A percentile compares a stretch with the other conserved stretches of the same genome.
These are phyloP conservation scores for Sporothrix humicola DNA, from an alignment of 2,329 filamentous ascomycete genomes.

Conservation along the genomic window DNA sequence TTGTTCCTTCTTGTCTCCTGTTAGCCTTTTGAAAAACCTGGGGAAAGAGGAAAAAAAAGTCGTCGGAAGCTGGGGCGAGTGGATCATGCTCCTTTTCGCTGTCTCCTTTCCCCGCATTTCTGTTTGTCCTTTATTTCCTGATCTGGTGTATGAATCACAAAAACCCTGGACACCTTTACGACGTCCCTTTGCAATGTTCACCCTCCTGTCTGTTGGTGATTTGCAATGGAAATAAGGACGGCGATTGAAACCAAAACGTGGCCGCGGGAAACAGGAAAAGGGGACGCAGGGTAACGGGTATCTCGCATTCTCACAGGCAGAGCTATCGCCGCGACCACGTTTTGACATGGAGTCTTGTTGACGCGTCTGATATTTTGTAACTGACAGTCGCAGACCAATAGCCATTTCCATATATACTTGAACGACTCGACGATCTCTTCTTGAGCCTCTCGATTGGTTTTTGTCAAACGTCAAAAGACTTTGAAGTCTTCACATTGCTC, in stretches of 20 bases:
- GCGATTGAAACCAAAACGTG: too few relatives aligned
- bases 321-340: not conserved
- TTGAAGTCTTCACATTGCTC: not conserved
- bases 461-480: not conserved
- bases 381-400: not conserved
- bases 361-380: too few relatives aligned
- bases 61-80: not conserved
- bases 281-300: not conserved
- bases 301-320: not conserved
- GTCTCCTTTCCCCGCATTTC: not conserved
- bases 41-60: not conserved
- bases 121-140: not conserved
- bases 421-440: not conserved
- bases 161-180: too few relatives aligned
- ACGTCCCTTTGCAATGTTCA: too few relatives aligned
- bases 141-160: not conserved
- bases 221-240: too few relatives aligned
- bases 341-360: too few relatives aligned
- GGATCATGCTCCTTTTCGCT: not conserved
- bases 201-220: too few relatives aligned
- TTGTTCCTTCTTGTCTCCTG: too few relatives aligned
- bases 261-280: not conserved
- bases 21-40: not conserved
- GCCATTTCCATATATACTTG: not conserved
- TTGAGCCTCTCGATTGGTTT: not conserved